Base-by-base conservation (phyloP, 495 filamentous ascomycete genomes). In the Tuber melanosporum region DNA sequence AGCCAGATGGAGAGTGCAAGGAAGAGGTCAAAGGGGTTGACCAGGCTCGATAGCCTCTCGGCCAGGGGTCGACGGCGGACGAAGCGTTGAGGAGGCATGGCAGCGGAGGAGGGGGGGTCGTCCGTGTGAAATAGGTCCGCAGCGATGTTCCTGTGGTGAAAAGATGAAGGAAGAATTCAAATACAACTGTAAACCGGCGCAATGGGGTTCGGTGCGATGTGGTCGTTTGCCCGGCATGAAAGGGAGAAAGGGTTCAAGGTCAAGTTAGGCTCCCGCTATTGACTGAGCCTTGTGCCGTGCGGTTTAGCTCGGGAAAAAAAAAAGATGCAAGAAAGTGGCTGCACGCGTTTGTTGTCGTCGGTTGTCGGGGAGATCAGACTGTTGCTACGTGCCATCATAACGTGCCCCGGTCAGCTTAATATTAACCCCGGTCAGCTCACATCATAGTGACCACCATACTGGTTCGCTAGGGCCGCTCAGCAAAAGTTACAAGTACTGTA, bases 1-100 rank as follows among this genome's bases (percentile, higher is more conserved):
- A 98, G 87, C 85, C 95, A 92, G 81, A 97, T 94, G 1, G 93
- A 96, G 3, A 97, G 84, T 91, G 92, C 95, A 36, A 98, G 88
- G 49, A 95, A 86, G 83, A 94, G 92, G 85, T 99, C 95, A 84
- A 91, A 88, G 39, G 94, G 94, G 81, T 98, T 94, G 46, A 99
- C 86, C 83, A 90, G 90, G 71, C 90, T 87, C 81, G 89, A 88
- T 79, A 98, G 87, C 77, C 94, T 91, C 86, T 97, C 90, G 3
- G 84, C 76, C 81, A 97, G 87, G 81, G 95, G 90, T 75, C 89
- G 89, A 57, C 90, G 90, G 81, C 95, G 94, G 76, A 99, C 89
- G 57, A 97, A 89, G 82, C 93, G 90, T 74, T 92, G 92, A 88
- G 91, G 90, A 74, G 76, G 87, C 83, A 71, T 26, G 46, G 46